Evolutionary conservation across 305 asterid genomes (phyloP), one percentile per base, ranked within the genome.

Genomic region (Fraxinus nigra): DNA sequence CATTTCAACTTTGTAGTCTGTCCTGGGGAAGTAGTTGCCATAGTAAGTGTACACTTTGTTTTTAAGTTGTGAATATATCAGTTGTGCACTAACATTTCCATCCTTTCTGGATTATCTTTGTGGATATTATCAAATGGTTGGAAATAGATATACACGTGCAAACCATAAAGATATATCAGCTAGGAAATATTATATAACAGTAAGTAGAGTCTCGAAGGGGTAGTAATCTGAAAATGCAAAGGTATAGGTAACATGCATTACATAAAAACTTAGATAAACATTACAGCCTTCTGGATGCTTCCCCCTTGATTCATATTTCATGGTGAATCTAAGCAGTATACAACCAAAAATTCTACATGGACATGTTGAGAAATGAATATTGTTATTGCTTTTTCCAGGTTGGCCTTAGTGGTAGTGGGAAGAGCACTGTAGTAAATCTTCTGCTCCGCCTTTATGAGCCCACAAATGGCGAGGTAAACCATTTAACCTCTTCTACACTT

Each of bases 361-460:
- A 78, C 72, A 65, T 75, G 72, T 82, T 14, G 72, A 76, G 83
- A 85, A 56, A 76, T 82, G 59, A 77, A 80, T 85, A 46, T 81
- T 28, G 51, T 80, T 76, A 54, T 63, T 20, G 16, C 48, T 18
- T 22, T 79, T 82, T 81, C 61, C 87, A 96, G 99, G 97, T 93
- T 56, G 99, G 99, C 83, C 94, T 94, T 74, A 96, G 98, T 80
- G 99, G 99, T 81, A 94, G 99, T 87, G 99, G 99, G 84, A 96
- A 96, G 92, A 96, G 99, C 91, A 90, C 98, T 38, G 56, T 96
- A 79, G 98, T 94, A 86, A 94, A 88, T 88, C 98, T 96, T 85
- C 87, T 96, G 83, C 99, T 96, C 48, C 97, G 97, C 77, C 95
- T 96, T 82, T 96, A 96, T 83, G 98, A 96, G 87, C 99, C 98